A percentile compares a stretch with the other conserved stretches of the same genome.
These are phyloP conservation scores for Talaromyces atroroseus DNA, from an alignment of 2,329 filamentous ascomycete species.

Conservation along the genomic window DNA sequence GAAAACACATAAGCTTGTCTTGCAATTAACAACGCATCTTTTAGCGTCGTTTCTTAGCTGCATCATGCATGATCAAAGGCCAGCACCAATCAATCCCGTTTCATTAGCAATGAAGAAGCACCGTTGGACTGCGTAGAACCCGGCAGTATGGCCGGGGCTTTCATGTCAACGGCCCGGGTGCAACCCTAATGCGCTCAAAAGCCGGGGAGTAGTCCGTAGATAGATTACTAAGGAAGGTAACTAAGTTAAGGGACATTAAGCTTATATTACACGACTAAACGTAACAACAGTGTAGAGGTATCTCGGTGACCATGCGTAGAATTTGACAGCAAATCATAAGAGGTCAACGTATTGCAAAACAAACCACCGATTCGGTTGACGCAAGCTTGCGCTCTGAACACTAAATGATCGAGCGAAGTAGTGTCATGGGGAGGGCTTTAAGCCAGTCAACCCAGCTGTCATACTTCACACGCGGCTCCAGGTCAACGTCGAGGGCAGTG, in stretches of 20 bases:
- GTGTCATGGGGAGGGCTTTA: slow-evolving; percentile 18
- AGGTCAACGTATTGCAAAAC: no score
- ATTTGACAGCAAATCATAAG: no score
- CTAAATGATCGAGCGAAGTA: slow-evolving; percentile 15
- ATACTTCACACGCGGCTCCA: slow-evolving; percentile 20
- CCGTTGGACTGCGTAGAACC: no score
- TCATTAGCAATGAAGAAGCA: no score
- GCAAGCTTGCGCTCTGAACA: background rate
- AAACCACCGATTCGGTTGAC: background rate
- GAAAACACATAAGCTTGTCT: background rate
- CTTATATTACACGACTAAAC: no score
- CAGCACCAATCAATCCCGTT: background rate
- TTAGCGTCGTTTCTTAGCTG: background rate
- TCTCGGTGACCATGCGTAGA: no score
- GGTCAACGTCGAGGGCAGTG: slow-evolving; percentile 18
- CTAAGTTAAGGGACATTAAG: background rate
- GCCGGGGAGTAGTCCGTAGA: no score
- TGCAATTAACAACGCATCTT: background rate
- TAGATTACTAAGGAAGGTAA: no score
- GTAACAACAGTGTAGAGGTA: no score
- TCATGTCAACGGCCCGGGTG: background rate
- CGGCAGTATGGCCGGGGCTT: background rate
- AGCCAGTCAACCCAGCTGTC: slow-evolving; percentile 20
- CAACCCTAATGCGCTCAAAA: background rate
- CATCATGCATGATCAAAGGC: no score